Percentiles rank a stretch among this genome's conserved stretches.
Conservation (phyloP, 495 filamentous ascomycete genomes). For the Oidiodendron maius region DNA sequence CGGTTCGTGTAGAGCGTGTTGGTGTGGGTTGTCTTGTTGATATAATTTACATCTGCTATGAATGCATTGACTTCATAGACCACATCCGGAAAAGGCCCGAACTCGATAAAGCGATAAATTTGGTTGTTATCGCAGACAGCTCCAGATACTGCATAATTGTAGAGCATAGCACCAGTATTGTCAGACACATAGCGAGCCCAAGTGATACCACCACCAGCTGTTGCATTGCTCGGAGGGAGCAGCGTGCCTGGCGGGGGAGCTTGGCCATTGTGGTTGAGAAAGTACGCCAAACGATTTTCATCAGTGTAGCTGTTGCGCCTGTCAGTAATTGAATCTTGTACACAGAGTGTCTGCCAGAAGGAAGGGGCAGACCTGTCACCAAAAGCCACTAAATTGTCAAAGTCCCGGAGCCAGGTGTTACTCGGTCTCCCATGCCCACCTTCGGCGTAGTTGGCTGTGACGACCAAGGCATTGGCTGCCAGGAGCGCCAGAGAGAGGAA, state of each 20-base stretch:
- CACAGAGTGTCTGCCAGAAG: background rate
- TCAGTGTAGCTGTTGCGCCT: conserved; percentile 54
- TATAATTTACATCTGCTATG: conserved; percentile 48
- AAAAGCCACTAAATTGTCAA: conserved; percentile 52
- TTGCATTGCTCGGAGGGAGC: conserved; percentile 35
- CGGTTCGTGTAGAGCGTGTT: conserved; percentile 44
- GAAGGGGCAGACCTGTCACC: conserved; percentile 50
- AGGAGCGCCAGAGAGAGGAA: conserved; percentile 7
- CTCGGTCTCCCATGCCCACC: conserved; percentile 2
- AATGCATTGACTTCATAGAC: conserved; percentile 68
- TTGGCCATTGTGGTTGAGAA: conserved; percentile 47
- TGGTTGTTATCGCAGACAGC: conserved; percentile 66
- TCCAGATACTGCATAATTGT: conserved; percentile 67
- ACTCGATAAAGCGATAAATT: conserved; percentile 43
- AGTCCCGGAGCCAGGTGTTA: conserved; percentile 24
- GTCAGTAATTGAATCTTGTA: background rate
- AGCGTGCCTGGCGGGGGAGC: conserved; percentile 55
- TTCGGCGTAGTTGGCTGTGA: conserved; percentile 3
- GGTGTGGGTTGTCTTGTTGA: conserved; percentile 27
- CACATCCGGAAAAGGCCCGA: conserved; percentile 53
- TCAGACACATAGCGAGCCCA: conserved; percentile 60
- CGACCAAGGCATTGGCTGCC: conserved; percentile 7
- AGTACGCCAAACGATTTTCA: conserved; percentile 57
- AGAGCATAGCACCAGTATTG: conserved; percentile 50
- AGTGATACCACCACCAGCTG: conserved; percentile 56